Conservation (phyloP, 2,329 filamentous ascomycete genomes). For the Cercospora sp. region DNA sequence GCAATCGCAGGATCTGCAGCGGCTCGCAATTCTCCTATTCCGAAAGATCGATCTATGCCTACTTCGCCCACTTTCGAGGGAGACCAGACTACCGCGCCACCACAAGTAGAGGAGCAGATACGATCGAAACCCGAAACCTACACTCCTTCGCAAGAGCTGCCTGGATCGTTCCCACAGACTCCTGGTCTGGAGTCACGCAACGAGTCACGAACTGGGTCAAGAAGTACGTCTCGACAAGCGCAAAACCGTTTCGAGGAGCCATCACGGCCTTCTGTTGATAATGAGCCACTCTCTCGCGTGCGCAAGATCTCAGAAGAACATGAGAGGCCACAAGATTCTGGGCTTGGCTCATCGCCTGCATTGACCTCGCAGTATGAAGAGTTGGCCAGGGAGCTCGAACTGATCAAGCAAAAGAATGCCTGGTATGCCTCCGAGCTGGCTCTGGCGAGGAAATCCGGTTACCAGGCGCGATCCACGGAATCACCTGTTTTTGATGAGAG, state of each 20-base stretch:
- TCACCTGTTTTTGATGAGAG: slow-evolving; percentile 73
- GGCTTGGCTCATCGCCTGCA: slow-evolving; percentile 59
- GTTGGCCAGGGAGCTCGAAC: slow-evolving; percentile 82
- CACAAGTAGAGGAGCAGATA: slow-evolving; percentile 14
- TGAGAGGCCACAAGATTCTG: slow-evolving; percentile 62
- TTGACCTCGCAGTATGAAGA: slow-evolving; percentile 68
- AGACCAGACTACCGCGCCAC: slow-evolving; percentile 18
- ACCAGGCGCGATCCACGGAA: slow-evolving; percentile 62
- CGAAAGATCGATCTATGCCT: slow-evolving; percentile 23
- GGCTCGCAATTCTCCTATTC: slow-evolving; percentile 16
- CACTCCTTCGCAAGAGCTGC: slow-evolving; percentile 33
- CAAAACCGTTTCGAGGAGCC: slow-evolving; percentile 26
- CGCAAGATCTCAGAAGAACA: slow-evolving; percentile 32
- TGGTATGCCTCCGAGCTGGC: slow-evolving; percentile 97
- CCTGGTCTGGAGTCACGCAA: slow-evolving; percentile 22
- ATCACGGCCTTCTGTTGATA: slow-evolving; percentile 30
- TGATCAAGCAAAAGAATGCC: slow-evolving; percentile 80
- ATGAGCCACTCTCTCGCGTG: slow-evolving; percentile 33
- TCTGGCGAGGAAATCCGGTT: slow-evolving; percentile 85
- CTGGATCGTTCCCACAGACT: slow-evolving; percentile 12
- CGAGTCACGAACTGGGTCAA: slow-evolving; percentile 18
- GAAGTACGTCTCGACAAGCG: slow-evolving; percentile 18
- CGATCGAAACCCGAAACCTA: slow-evolving; percentile 36
- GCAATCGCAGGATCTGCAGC: slow-evolving; percentile 16
- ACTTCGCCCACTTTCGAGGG: slow-evolving; percentile 25